Base-by-base conservation (phyloP, 2,329 filamentous ascomycete species). In the Nothophaeocryptopus gaeumannii region DNA sequence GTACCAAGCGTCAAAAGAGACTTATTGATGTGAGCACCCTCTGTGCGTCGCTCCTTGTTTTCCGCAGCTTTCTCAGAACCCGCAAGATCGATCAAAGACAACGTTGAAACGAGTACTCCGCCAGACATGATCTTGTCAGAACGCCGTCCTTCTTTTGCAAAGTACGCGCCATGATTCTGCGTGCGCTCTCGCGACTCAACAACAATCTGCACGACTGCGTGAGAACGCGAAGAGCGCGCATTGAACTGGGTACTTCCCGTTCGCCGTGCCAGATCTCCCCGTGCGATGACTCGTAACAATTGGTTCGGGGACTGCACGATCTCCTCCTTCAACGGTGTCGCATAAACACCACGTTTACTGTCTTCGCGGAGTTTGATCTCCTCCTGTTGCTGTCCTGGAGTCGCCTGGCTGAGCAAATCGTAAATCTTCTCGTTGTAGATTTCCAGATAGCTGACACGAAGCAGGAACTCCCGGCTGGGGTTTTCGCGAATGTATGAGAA, bases 381-480 rank as follows among this genome's bases (percentile, higher is more conserved):
- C 61, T 99, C 93, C 57, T 91, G 87, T 53, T 79, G 78, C 10
- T 68, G 70, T 20, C 78, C 78, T 1, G 80, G 78, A 1, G 89
- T 60, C 41, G 59, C 79, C 68, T 89, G 85, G 57, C 86, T 92
- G 38, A 99, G 77, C 42, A 99, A 75, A 71, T 99, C 93, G 66
- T 96, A 88, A 50, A 99, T 97, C 71, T 83, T 95, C 68, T 99
- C 93, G 64, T 99, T 99, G 74, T 99, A 99, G 54, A 99, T 99
- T 73, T 99, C 93, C 55, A 99, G 78, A 67, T 99, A 99, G 76
- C 92, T 97, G 66, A 99, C 93, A 55, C 93, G 86, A 50, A 99
- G 79, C 50, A 99, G 73, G 59, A 99, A 99, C 66, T 99, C 93
- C 53, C 93, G 82, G 32, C 90, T 89, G 0, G 93, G 93, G 1